A percentile compares a stretch with the other conserved stretches of the same genome.
Evolutionary conservation across 768 basidiomycete species (phyloP).

Genomic region (Tephrocybe sp.): DNA sequence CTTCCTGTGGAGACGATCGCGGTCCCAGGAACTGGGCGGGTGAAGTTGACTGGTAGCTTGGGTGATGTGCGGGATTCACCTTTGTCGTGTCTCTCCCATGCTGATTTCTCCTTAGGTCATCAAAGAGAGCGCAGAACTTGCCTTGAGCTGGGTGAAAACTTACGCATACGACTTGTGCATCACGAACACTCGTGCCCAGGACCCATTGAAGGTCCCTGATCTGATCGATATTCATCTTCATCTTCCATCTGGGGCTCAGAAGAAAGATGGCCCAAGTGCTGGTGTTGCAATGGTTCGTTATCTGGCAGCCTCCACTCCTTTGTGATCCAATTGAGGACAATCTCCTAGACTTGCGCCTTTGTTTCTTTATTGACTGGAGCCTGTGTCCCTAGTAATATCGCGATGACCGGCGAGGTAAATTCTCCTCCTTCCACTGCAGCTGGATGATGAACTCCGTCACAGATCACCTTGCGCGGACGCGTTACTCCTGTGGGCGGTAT

Average conservation of each 20-base stretch:
- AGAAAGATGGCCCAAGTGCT: conserved; percentile 92
- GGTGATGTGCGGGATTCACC: conserved; percentile 57
- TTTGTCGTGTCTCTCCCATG: neutral
- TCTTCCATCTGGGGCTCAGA: conserved; percentile 86
- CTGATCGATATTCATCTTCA: conserved; percentile 85
- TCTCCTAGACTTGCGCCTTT: conserved; percentile 72
- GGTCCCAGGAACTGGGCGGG: conserved; percentile 70
- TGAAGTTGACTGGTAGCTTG: conserved; percentile 81
- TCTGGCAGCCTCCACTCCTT: neutral
- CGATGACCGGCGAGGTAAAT: conserved; percentile 87
- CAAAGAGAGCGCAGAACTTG: conserved; percentile 88
- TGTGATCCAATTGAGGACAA: neutral
- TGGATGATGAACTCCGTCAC: neutral
- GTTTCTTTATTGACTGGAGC: conserved; percentile 82
- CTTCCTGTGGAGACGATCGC: conserved; percentile 82
- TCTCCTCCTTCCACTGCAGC: neutral
- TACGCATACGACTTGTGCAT: conserved; percentile 80
- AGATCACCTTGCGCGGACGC: conserved; percentile 82
- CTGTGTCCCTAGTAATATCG: conserved; percentile 68
- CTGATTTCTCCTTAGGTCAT: conserved; percentile 54
- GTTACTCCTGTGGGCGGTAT: conserved; percentile 88
- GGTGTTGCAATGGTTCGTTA: conserved; percentile 79
- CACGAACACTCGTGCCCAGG: conserved; percentile 65
- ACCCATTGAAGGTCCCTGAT: conserved; percentile 73
- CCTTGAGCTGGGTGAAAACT: conserved; percentile 90